Base-by-base conservation (phyloP, 306 rosid species). In the Datisca glomerata region DNA sequence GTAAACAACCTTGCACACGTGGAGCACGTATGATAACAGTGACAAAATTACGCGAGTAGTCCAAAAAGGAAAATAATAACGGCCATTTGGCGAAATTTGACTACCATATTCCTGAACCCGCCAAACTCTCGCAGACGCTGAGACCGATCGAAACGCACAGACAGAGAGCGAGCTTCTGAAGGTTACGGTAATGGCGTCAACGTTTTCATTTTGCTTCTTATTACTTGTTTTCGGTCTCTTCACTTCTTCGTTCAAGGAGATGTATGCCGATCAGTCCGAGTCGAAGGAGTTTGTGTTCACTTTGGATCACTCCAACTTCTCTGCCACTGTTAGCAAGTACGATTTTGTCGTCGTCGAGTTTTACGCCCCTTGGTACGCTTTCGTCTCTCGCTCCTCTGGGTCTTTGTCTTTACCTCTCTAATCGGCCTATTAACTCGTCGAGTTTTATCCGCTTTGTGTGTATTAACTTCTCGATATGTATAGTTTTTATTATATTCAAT, bases 311-410 rank as follows among this genome's bases (percentile, higher is more conserved):
- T 61, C 96, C 21, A 91, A 85, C 67, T 91, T 91, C 71, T 51
- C 70, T 1, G 98, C 80, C 11, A 72, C 72, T 6, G 18, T 91
- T 40, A 51, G 40, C 76, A 91, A 77, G 76, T 85, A 78, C 61
- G 53, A 85, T 41, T 80, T 91, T 77, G 49, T 91, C 59, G 98
- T 85, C 43, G 87, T 85, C 12, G 98, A 91, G 71, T 91, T 91
- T 64, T 84, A 80, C 65, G 94, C 92, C 5, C 98, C 98, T 0
- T 80, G 94, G 98, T 89, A 68, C 19, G 24, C 0, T 37, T 57
- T 20, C 42, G 14, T 31, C 52, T 53, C 27, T 21, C 0, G n/a
- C n/a, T n/a, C n/a, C n/a, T n/a, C n/a, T n/a, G n/a, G n/a, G n/a
- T 14, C 2, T 12, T 27, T 19, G 45, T 21, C 4, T 14, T 8